These are phyloP conservation scores for Aspergillus awamori DNA, from an alignment of 2,329 filamentous ascomycete genomes.

Conservation along the genomic window DNA sequence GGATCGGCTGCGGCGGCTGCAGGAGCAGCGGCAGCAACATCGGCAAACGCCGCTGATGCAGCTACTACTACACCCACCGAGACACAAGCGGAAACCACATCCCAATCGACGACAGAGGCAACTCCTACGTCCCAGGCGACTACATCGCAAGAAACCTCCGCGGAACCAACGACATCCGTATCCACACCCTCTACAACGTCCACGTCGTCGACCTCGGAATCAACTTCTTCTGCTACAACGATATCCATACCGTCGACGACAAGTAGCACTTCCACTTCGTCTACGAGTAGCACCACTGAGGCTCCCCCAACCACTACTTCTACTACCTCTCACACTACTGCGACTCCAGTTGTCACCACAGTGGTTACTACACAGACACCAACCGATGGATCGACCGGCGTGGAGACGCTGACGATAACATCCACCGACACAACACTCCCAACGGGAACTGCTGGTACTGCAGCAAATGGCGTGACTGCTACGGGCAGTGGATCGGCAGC, in stretches of 20 bases:
- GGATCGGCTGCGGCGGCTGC: constrained; percentile 5
- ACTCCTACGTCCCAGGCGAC: constrained; percentile 23
- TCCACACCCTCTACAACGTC: constrained; percentile 20
- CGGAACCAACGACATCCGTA: constrained; percentile 21
- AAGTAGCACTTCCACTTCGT: constrained; percentile 15
- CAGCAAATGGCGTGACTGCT: constrained; percentile 28
- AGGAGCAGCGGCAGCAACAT: constrained; percentile 7
- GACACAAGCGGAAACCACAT: constrained; percentile 8
- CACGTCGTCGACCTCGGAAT: constrained; percentile 20
- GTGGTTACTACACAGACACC: constrained; percentile 15
- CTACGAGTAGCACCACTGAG: constrained; percentile 24
- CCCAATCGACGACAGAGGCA: constrained; percentile 18
- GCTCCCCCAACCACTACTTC: constrained; percentile 23
- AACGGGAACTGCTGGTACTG: constrained; percentile 19
- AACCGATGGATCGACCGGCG: constrained; percentile 14
- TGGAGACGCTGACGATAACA: constrained; percentile 20
- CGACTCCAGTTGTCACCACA: constrained; percentile 11
- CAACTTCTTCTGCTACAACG: constrained; percentile 9
- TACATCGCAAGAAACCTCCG: constrained; percentile 20
- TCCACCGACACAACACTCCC: constrained; percentile 20
- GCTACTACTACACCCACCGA: constrained; percentile 11
- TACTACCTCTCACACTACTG: constrained; percentile 13
- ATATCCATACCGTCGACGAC: constrained; percentile 26
- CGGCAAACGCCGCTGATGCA: constrained; percentile 13
- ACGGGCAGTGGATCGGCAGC: constrained; percentile 31